Conservation (phyloP, 306 rosid genomes). For the Inga leiocalycina region DNA sequence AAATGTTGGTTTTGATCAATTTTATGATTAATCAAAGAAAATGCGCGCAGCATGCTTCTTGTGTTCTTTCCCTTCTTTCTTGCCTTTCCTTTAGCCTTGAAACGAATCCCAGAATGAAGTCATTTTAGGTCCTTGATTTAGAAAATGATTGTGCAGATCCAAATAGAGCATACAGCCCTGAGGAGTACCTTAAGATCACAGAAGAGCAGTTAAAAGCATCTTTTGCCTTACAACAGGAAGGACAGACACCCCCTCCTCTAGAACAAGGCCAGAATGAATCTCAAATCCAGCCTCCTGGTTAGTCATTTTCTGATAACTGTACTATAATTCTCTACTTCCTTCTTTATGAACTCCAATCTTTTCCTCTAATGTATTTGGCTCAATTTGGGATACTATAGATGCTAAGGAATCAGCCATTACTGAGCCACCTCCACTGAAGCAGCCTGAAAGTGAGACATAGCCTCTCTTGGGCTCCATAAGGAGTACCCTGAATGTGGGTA, state of each 20-base stretch:
- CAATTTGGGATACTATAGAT: constrained; percentile 31
- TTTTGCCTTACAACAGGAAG: constrained; percentile 52
- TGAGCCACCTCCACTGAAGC: constrained; percentile 43
- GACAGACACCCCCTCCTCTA: constrained; percentile 40
- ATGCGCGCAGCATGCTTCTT: not conserved
- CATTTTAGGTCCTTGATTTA: constrained; percentile 20
- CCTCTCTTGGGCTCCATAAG: constrained; percentile 29
- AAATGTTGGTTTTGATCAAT: not conserved
- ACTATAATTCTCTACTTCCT: not conserved
- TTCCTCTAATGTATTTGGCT: constrained; percentile 26
- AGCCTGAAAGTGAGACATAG: constrained; percentile 48
- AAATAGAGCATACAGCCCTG: constrained; percentile 66
- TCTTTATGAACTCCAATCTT: not conserved
- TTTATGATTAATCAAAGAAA: not conserved
- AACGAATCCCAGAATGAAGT: constrained; percentile 21
- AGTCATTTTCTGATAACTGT: constrained; percentile 31
- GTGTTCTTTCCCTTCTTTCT: not conserved
- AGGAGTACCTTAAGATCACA: constrained; percentile 82
- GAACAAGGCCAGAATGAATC: constrained; percentile 47
- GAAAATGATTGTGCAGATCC: constrained; percentile 55
- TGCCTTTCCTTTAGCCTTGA: not conserved
- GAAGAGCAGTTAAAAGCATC: constrained; percentile 81
- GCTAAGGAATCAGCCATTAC: constrained; percentile 49
- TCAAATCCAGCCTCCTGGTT: constrained; percentile 59
- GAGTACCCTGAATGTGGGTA: constrained; percentile 29